Conservation (phyloP, 2,329 filamentous ascomycete species). For the Colletotrichum truncatum region DNA sequence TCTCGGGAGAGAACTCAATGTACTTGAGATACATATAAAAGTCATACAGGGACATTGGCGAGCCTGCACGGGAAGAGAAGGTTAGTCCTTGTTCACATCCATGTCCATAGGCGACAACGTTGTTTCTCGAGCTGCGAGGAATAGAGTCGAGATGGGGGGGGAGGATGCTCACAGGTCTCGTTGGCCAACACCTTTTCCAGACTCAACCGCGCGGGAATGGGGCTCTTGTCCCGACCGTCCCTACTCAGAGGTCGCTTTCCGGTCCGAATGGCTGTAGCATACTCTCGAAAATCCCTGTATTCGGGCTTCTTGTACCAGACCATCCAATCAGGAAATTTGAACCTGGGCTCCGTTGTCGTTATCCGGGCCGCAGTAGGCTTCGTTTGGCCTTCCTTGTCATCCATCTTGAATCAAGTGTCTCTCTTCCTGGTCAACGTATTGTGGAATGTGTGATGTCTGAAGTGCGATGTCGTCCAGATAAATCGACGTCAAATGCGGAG, state of each 20-base stretch:
- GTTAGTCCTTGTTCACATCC: neutral
- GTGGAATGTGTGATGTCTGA: neutral
- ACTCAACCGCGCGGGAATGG: conserved; percentile 49
- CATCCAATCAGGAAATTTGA: conserved; percentile 44
- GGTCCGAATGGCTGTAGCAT: conserved; percentile 45
- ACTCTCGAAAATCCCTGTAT: conserved; percentile 57
- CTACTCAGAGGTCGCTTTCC: conserved; percentile 47
- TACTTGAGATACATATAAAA: conserved; percentile 62
- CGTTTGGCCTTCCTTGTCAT: neutral
- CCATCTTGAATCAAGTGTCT: neutral
- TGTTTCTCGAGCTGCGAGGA: neutral
- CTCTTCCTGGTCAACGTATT: neutral
- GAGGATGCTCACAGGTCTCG: conserved; percentile 48
- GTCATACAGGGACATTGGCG: conserved; percentile 58
- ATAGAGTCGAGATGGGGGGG: neutral
- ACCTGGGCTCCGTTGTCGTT: neutral
- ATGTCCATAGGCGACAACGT: neutral
- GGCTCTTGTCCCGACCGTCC: conserved; percentile 43
- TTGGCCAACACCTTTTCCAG: conserved; percentile 57
- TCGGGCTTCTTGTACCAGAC: conserved; percentile 60
- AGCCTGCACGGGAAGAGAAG: conserved; percentile 39
- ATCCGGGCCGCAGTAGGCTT: neutral
- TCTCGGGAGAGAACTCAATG: conserved; percentile 58
- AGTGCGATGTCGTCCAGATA: neutral
- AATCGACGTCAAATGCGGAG: neutral